Conservation (phyloP, 352 stramenopile species). For the Phytopythium cucurbitacearum region DNA sequence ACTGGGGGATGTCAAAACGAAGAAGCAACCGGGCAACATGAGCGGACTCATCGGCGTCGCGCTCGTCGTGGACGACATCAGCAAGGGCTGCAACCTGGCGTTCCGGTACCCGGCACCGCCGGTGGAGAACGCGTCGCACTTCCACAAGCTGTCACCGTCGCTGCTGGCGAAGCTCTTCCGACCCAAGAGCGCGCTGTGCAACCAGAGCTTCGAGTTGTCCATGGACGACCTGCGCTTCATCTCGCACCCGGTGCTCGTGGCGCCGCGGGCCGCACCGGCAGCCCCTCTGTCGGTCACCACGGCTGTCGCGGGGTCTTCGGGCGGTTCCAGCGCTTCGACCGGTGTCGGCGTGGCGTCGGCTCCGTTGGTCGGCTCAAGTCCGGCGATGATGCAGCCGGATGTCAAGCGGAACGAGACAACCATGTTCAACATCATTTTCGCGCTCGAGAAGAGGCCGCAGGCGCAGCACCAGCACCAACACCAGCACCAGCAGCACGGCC, state of each 20-base stretch:
- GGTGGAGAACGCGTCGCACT: constrained; percentile 54
- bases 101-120: constrained; percentile 77
- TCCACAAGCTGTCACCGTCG: constrained; percentile 68
- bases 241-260: constrained; percentile 79
- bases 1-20: no score
- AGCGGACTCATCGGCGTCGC: constrained; percentile 64
- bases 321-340: constrained; percentile 1
- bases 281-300: constrained; percentile 1
- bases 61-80: constrained; percentile 87
- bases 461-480: constrained; percentile 3
- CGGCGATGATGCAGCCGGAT: background rate
- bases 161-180: constrained; percentile 86
- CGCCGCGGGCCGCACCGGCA: constrained; percentile 20
- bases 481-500: constrained; percentile 16
- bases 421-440: constrained; percentile 90
- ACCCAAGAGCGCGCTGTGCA: constrained; percentile 85
- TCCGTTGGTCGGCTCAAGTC: background rate
- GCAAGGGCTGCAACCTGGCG: constrained; percentile 82
- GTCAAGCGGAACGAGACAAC: constrained; percentile 53
- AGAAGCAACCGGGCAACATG: constrained; percentile 5
- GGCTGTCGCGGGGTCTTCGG: background rate
- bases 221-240: constrained; percentile 86
- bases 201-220: constrained; percentile 84
- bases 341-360: no score
- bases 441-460: constrained; percentile 46